phyloP scores from a whole-genome alignment of 352 stramenopile genomes.

The Globisporangium megalacanthum region DNA sequence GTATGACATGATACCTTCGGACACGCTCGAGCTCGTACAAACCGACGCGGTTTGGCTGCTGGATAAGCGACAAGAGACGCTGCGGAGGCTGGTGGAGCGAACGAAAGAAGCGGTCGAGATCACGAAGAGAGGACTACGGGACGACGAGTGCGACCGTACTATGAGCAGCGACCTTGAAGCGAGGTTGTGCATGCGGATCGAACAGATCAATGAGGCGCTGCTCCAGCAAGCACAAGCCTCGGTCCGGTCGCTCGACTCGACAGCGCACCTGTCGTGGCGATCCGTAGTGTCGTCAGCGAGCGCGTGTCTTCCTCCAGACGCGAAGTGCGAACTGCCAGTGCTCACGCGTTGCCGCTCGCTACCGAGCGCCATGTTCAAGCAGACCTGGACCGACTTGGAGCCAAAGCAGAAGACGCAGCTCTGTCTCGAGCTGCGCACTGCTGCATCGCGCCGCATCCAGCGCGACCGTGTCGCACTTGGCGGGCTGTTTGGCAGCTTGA shows the following conservation, averaged over 20 bases:
- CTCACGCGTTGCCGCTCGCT: slow-evolving; percentile 31
- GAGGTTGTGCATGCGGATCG: slow-evolving; percentile 15
- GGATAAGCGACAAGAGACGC: slow-evolving; percentile 17
- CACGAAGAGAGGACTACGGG: slow-evolving; percentile 9
- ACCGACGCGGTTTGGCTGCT: slow-evolving; percentile 30
- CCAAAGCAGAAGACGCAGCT: slow-evolving; percentile 20
- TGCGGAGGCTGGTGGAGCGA: slow-evolving; percentile 20
- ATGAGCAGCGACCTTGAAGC: slow-evolving; percentile 7
- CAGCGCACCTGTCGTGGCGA: slow-evolving; percentile 3
- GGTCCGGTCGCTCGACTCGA: not conserved
- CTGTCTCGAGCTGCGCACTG: slow-evolving; percentile 21
- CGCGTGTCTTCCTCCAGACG: not conserved
- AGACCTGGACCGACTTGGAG: slow-evolving; percentile 26
- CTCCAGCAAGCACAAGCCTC: not conserved
- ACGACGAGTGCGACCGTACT: not conserved
- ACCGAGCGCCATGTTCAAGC: slow-evolving; percentile 18
- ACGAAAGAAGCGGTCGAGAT: slow-evolving; percentile 33
- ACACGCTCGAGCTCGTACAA: slow-evolving; percentile 28
- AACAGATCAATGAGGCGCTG: slow-evolving; percentile 14
- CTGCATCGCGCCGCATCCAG: slow-evolving; percentile 29
- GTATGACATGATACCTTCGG: not conserved
- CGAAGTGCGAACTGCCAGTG: slow-evolving; percentile 8
- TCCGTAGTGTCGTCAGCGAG: slow-evolving; percentile 1
- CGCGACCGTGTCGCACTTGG: slow-evolving; percentile 19
- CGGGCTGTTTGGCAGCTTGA: not conserved